Percentiles rank a stretch among this genome's conserved stretches.
These are phyloP conservation scores for Rhizopogon roseolus DNA, from an alignment of 768 basidiomycete genomes.

Conservation along the genomic window DNA sequence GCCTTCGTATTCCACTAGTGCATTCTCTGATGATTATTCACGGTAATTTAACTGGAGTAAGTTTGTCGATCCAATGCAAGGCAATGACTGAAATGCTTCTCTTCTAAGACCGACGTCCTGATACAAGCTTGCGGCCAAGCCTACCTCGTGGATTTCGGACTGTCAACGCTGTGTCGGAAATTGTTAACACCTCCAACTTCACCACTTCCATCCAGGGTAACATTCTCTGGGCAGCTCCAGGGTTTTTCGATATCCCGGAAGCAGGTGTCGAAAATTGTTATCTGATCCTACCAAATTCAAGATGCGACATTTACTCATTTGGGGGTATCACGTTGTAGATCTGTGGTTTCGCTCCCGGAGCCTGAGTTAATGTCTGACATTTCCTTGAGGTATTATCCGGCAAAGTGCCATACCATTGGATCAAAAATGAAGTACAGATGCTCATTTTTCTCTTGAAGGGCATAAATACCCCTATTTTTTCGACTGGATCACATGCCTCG, in stretches of 20 bases:
- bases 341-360: not conserved
- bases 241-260: constrained; percentile 27
- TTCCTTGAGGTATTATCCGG: constrained; percentile 19
- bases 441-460: constrained; percentile 16
- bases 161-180: no score
- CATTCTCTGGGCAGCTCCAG: constrained; percentile 43
- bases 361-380: not conserved
- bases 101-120: no score
- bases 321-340: constrained; percentile 26
- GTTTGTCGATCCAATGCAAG: no score
- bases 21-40: no score
- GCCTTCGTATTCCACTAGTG: no score
- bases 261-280: constrained; percentile 18
- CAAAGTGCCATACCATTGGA: constrained; percentile 16
- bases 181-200: no score
- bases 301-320: constrained; percentile 40
- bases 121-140: no score
- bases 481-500: no score
- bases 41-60: no score
- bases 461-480: constrained; percentile 7
- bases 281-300: constrained; percentile 3
- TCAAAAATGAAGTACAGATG: constrained; percentile 18
- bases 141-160: no score
- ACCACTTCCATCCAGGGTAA: constrained; percentile 35
- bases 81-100: no score